Evolutionary conservation across 2,329 filamentous ascomycete species (phyloP), one percentile per base, ranked within the genome.

Genomic region (Aspergillus fischeri): DNA sequence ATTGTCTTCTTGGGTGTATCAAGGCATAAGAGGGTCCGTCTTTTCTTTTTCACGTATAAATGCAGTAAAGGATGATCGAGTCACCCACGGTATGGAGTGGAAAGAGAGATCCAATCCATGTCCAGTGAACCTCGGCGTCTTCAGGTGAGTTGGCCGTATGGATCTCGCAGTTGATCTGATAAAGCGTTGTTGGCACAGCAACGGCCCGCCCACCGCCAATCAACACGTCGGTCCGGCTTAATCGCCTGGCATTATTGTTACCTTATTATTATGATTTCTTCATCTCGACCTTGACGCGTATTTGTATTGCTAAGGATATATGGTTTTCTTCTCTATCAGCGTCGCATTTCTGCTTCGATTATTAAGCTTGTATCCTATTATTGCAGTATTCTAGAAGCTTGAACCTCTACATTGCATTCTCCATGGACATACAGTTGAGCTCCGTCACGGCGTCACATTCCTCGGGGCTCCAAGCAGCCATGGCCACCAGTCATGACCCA

Each of bases 131-230:
- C 14, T 27, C n/a, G 8, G 45, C 45, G 32, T 35, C 11, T 35
- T 5, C 11, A 35, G 4, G 14, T 17, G 32, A 49, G 45, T 38
- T 38, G 32, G 7, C 14, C 14, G 14, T 17, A 38, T 7, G 32
- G 7, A 38, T 8, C 14, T 7, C 6, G 14, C 7, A 3, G 44
- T 14, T 41, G 20, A 38, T 32, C 20, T 45, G 29, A 38, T 32
- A 52, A 17, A 11, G 47, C 27, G 64, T 67, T 67, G 64, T 67
- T 67, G 64, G 61, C 65, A 61, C 63, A 60, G 65, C 65, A 65
- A 65, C 63, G 53, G 41, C 20, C 51, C 47, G 47, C 44, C 29
- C n/a, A 48, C 20, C 41, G n/a, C 35, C 32, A 35, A 51, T 21
- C 54, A 56, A 52, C 42, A 53, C 51, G 38, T 27, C 11, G 4